phyloP scores from a whole-genome alignment of 805 yeast species.

The Priceomyces medius region DNA sequence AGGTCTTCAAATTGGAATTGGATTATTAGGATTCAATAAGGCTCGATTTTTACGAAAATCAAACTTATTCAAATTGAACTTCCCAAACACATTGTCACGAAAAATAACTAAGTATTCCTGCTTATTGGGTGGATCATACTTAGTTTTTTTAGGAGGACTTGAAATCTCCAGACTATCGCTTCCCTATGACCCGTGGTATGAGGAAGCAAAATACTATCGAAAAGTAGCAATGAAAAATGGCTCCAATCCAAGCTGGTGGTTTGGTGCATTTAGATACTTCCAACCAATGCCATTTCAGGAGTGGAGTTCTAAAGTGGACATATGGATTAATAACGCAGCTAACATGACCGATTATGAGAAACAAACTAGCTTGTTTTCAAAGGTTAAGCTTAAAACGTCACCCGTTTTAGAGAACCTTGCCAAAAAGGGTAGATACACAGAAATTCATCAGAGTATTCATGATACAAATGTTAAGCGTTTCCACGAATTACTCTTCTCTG shows the following conservation, averaged over 20 bases:
- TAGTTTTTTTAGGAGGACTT: constrained; percentile 54
- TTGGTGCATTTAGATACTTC: constrained; percentile 58
- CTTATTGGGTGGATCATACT: constrained; percentile 38
- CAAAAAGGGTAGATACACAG: constrained; percentile 25
- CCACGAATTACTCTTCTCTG: constrained; percentile 20
- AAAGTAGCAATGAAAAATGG: constrained; percentile 49
- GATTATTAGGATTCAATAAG: constrained; percentile 28
- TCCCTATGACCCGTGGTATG: constrained; percentile 67
- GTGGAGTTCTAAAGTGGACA: constrained; percentile 29
- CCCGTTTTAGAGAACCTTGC: constrained; percentile 13
- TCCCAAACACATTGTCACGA: constrained; percentile 13
- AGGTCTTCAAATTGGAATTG: constrained; percentile 53
- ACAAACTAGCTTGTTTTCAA: neutral
- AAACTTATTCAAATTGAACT: constrained; percentile 8
- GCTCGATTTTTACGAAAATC: constrained; percentile 16
- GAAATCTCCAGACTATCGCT: constrained; percentile 52
- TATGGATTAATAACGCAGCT: constrained; percentile 15
- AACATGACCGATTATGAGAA: constrained; percentile 9
- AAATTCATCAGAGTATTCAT: constrained; percentile 27
- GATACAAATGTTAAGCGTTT: constrained; percentile 22
- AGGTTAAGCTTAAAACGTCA: neutral
- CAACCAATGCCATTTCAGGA: constrained; percentile 49
- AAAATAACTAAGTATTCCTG: constrained; percentile 15
- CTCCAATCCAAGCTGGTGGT: constrained; percentile 56
- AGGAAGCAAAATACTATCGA: constrained; percentile 60